Evolutionary conservation across 1,139 yeast genomes (phyloP), one percentile per base, ranked within the genome.

Genomic region (Candida smagusa): DNA sequence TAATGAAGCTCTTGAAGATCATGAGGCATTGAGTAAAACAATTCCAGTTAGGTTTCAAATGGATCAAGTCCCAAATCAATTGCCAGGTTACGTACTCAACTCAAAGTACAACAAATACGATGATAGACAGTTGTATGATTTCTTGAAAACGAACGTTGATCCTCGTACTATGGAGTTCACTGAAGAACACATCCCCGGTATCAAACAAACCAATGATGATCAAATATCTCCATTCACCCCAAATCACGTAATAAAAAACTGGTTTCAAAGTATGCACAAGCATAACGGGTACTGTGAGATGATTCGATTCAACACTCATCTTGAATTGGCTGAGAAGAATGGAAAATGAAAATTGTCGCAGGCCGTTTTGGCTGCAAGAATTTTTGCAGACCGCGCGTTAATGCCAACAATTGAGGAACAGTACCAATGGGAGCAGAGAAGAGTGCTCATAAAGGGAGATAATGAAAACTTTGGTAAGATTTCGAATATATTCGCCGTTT

Each of bases 281-380:
- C 33, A 39, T 11, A 52, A 52, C 32, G 56, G 56, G 4, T 48
- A 57, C 34, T 53, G 55, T 34, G 53, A 56, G 33, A 36, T 44
- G 39, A 32, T 52, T 44, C 48, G 40, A 13, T 46, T 46, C 39
- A 42, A 40, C 31, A 44, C 46, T n/a, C 39, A 38, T 28, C 43
- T 48, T 12, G 52, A 48, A 29, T 34, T 40, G 33, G 47, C 46
- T 3, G 30, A 37, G 29, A 46, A 46, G 33, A 42, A 42, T 33
- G 46, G 33, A 42, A 53, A 22, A 47, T 54, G 50, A 48, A 44
- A 31, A 55, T 54, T 47, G 51, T 66, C 67, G 38, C 78, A 74
- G 52, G 69, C 66, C 4, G 66, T 68, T 28, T 52, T 68, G 21
- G 61, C 70, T 24, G 66, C 77, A 5, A 57, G 77, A 34, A 63